Evolutionary conservation across 2,329 filamentous ascomycete genomes (phyloP).

Genomic region (Fusarium acutatum): DNA sequence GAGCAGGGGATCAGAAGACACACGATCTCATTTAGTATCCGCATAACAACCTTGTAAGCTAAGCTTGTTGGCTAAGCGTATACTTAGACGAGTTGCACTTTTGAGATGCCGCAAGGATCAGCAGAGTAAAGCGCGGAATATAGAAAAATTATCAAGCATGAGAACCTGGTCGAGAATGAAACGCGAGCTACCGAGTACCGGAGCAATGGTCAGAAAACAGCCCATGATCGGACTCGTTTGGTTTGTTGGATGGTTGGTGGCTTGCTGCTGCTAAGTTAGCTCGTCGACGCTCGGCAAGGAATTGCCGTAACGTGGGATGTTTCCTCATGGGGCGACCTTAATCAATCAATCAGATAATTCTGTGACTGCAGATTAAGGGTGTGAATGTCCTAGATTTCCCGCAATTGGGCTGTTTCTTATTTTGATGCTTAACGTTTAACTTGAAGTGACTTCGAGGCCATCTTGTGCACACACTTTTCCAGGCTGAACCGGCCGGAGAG

Average conservation of each 20-base stretch:
- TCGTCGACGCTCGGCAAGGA: slow-evolving; percentile 35
- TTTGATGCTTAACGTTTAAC: neutral
- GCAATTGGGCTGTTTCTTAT: slow-evolving; percentile 6
- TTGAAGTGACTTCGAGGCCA: neutral
- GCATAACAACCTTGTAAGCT: slow-evolving; percentile 8
- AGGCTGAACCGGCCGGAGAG: neutral
- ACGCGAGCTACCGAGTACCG: neutral
- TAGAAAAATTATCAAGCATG: neutral
- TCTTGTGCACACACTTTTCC: neutral
- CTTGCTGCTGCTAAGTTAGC: slow-evolving; percentile 24
- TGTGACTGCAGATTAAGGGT: neutral
- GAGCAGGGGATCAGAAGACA: slow-evolving; percentile 1
- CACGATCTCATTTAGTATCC: slow-evolving; percentile 14
- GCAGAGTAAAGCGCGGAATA: neutral
- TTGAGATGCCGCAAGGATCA: slow-evolving; percentile 11
- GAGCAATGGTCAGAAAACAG: slow-evolving; percentile 4
- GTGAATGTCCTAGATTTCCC: slow-evolving; percentile 17
- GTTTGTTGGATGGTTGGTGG: slow-evolving; percentile 22
- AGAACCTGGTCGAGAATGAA: neutral
- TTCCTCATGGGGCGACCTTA: neutral
- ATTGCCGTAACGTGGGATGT: slow-evolving; percentile 38
- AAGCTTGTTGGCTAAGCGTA: neutral
- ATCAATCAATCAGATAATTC: slow-evolving; percentile 25
- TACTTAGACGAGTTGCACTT: slow-evolving; percentile 17
- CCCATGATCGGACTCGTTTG: slow-evolving; percentile 19